Base-by-base conservation (phyloP, 2,329 filamentous ascomycete genomes). In the Fusarium irregulare region DNA sequence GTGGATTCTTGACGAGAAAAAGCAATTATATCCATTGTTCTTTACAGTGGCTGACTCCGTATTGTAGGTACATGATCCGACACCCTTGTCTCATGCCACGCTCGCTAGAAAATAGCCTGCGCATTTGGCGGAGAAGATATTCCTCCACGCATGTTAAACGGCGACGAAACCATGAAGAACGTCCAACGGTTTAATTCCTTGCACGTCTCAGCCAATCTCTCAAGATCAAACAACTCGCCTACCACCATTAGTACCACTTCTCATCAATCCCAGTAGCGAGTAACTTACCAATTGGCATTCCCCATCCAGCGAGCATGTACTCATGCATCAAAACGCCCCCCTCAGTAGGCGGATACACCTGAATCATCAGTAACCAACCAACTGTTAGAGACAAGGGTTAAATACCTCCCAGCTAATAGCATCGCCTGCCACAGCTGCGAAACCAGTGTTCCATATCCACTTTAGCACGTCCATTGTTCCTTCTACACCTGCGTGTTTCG, bases 371-470 rank as follows among this genome's bases (percentile, higher is more conserved):
- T 12, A 18, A 37, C 16, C 27, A 7, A 5, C 28, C 28, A 7
- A 7, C 28, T 7, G 28, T 30, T 5, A 13, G 6, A 13, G 28
- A 30, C 28, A 30, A 30, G 28, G 28, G 6, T 30, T 3, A 64
- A 82, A 83, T 6, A 83, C 83, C 76, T 89, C 87, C 65, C 87
- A 85, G 20, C 77, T 70, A 6, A 87, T 84, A 57, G 83, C 82
- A 63, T 90, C 88, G 1, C 87, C 86, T 0, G 85, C 88, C 0
- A 88, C 83, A 7, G 88, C 88, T 0, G 86, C 79, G 68, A 90
- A 88, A n/a, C 56, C 66, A 0, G 84, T 81, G 66, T 88, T 83
- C 87, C 87, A 89, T 45, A 89, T 77, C 87, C 87, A 90, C 49
- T 83, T 80, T 18, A 88, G 79, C 21, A 83, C 83, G 7, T 81